These are phyloP conservation scores for Orychophragmus violaceus DNA, from an alignment of 345 rosid genomes.

Conservation along the genomic window DNA sequence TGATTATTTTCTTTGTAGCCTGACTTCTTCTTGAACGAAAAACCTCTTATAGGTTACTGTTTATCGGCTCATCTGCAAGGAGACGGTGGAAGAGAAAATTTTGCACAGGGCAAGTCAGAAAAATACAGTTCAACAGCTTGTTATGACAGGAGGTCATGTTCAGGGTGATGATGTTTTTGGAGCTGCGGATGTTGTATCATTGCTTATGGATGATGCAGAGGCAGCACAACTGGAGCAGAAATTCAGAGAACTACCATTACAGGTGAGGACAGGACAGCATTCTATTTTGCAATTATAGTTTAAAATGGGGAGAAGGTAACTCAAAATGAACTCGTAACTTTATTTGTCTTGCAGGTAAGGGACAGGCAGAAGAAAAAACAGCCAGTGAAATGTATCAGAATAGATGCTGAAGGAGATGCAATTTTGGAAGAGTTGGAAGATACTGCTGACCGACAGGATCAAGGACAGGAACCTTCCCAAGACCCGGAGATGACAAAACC, in stretches of 20 bases:
- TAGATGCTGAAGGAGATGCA: slow-evolving; percentile 99
- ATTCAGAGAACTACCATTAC: slow-evolving; percentile 65
- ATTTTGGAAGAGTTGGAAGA: slow-evolving; percentile 80
- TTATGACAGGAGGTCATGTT: slow-evolving; percentile 99
- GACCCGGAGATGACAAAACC: slow-evolving; percentile 58
- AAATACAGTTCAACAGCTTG: slow-evolving; percentile 97
- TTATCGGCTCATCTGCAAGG: slow-evolving; percentile 97
- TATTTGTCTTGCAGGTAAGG: slow-evolving; percentile 48
- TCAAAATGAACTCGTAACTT: slow-evolving; percentile 1
- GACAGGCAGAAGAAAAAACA: slow-evolving; percentile 80
- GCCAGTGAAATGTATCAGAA: slow-evolving; percentile 62
- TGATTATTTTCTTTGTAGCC: not conserved
- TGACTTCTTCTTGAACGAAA: slow-evolving; percentile 5
- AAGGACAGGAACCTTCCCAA: slow-evolving; percentile 46
- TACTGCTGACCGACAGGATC: slow-evolving; percentile 40
- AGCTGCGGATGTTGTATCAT: slow-evolving; percentile 93
- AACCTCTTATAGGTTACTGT: slow-evolving; percentile 72
- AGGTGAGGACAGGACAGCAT: slow-evolving; percentile 42
- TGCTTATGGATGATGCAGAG: slow-evolving; percentile 81
- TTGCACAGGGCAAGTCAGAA: slow-evolving; percentile 98
- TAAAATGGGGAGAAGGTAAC: not conserved
- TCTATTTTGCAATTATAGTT: not conserved
- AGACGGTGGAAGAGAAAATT: slow-evolving; percentile 97
- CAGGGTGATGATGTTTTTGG: slow-evolving; percentile 94
- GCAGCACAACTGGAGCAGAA: slow-evolving; percentile 86